A percentile compares a stretch with the other conserved stretches of the same genome.
Conservation (phyloP, 1,139 yeast species). For the Wickerhamomyces sp. region DNA sequence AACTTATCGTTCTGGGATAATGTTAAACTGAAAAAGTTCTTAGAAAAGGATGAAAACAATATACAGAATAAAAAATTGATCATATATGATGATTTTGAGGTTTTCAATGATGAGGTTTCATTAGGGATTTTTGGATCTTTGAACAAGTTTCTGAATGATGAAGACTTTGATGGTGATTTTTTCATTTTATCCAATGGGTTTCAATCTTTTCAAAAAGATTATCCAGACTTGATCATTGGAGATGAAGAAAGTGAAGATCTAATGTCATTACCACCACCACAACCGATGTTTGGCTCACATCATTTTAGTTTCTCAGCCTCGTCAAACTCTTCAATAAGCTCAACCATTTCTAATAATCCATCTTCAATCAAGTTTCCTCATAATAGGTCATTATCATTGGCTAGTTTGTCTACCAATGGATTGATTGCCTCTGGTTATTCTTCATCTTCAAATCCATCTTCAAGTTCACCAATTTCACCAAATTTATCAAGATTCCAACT, state of each 20-base stretch:
- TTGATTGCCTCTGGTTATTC: no score
- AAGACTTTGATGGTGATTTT: constrained; percentile 29
- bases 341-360: constrained; percentile 1
- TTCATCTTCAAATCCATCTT: background rate
- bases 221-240: constrained; percentile 21
- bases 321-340: constrained; percentile 1
- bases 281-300: constrained; percentile 1
- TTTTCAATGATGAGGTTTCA: constrained; percentile 29
- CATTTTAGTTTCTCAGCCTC: background rate
- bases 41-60: constrained; percentile 5
- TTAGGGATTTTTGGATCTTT: constrained; percentile 41
- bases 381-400: constrained; percentile 17
- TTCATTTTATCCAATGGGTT: constrained; percentile 34
- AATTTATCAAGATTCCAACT: constrained; percentile 33
- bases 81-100: constrained; percentile 29
- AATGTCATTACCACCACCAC: background rate
- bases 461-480: constrained; percentile 25
- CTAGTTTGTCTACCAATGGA: constrained; percentile 12
- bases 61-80: constrained; percentile 20
- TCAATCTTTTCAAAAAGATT: constrained; percentile 25
- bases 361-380: constrained; percentile 8
- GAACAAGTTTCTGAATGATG: constrained; percentile 38
- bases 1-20: constrained; percentile 33
- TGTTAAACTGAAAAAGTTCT: constrained; percentile 18
- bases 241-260: background rate